Conservation (phyloP, 202 grass and related monocot species). For the Hordeum pubiflorum region DNA sequence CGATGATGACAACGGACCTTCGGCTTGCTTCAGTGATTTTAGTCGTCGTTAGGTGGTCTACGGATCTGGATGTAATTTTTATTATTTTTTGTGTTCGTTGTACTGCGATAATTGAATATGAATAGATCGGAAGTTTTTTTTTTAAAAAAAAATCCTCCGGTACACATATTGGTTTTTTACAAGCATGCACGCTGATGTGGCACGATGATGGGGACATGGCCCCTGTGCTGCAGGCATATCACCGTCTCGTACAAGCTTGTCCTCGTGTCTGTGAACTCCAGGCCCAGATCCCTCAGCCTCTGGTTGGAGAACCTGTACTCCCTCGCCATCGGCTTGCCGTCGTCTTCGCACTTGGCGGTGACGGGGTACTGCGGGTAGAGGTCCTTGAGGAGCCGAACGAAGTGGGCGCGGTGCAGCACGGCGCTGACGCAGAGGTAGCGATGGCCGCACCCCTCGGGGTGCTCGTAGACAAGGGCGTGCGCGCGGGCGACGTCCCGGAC, state of each 20-base stretch:
- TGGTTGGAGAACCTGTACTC: conserved; percentile 33
- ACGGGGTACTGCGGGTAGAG: conserved; percentile 36
- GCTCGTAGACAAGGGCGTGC: conserved; percentile 33
- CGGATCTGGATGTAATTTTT: no score
- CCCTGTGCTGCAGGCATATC: conserved; percentile 16
- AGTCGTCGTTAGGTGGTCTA: no score
- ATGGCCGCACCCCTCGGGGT: neutral
- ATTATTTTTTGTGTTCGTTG: no score
- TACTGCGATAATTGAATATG: no score
- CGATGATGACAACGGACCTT: no score
- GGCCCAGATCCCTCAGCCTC: conserved; percentile 12
- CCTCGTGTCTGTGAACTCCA: conserved; percentile 26
- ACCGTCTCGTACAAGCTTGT: conserved; percentile 26
- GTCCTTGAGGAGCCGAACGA: conserved; percentile 16
- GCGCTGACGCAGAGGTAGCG: conserved; percentile 41
- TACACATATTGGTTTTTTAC: no score
- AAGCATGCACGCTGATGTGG: no score
- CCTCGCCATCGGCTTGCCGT: conserved; percentile 8
- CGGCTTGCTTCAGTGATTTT: no score
- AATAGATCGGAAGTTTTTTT: no score
- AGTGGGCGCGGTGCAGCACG: conserved; percentile 33
- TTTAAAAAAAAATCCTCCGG: no score
- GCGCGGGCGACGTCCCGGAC: conserved; percentile 46
- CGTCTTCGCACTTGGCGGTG: conserved; percentile 28
- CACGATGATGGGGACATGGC: neutral